These are phyloP conservation scores for Pyricularia grisea DNA, from an alignment of 2,329 filamentous ascomycete species.

Conservation along the genomic window DNA sequence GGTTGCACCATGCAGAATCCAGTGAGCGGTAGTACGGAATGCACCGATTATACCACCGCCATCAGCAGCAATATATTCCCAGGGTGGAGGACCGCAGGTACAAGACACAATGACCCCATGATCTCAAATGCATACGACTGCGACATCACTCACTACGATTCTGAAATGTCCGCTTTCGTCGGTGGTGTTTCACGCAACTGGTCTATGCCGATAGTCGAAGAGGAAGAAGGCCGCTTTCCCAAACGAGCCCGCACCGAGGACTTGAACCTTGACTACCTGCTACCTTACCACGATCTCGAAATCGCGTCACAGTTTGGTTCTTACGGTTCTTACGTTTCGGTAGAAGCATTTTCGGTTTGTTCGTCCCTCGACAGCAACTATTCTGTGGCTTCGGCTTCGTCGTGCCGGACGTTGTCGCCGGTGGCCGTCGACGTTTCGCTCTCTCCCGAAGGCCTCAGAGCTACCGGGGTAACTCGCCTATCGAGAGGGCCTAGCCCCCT, in stretches of 20 bases:
- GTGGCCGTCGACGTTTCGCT: not conserved
- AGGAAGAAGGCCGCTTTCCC: not conserved
- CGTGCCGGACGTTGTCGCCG: not conserved
- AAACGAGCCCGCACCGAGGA: not conserved
- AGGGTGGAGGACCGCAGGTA: not conserved
- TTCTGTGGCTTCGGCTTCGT: not conserved
- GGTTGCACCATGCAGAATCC: not conserved
- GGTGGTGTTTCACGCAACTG: not conserved
- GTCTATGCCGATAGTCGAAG: not conserved
- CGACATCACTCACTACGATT: not conserved
- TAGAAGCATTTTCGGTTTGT: not conserved
- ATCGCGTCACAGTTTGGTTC: not conserved
- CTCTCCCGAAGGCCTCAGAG: not conserved
- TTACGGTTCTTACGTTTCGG: not conserved
- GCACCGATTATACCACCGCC: not conserved
- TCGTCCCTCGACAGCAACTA: not conserved
- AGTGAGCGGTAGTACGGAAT: not conserved
- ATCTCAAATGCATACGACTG: not conserved
- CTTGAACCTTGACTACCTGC: not conserved
- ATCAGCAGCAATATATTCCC: not conserved
- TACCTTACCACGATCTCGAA: not conserved
- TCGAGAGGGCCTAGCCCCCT: not conserved
- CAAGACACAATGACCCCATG: not conserved
- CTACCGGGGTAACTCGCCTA: too few relatives aligned
- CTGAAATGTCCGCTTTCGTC: not conserved